Evolutionary conservation across 2,329 filamentous ascomycete species (phyloP).

Genomic region (Phoma sp.): DNA sequence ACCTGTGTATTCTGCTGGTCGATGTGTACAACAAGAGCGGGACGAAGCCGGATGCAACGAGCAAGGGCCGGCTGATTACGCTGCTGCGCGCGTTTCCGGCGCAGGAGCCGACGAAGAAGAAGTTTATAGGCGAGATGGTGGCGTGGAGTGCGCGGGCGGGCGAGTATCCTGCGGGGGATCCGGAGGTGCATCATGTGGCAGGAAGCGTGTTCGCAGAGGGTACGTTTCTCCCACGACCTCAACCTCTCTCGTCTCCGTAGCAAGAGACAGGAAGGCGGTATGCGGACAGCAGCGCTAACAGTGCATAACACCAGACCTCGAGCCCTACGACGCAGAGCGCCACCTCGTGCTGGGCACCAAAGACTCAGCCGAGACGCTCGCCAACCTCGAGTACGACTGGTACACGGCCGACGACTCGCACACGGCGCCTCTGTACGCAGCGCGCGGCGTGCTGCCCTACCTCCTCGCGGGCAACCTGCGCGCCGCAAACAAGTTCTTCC

Average conservation of each 20-base stretch:
- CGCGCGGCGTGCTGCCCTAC: conserved; percentile 87
- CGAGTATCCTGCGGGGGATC: conserved; percentile 88
- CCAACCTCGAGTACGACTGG: conserved; percentile 89
- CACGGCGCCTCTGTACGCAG: conserved; percentile 83
- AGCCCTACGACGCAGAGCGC: conserved; percentile 89
- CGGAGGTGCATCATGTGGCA: conserved; percentile 90
- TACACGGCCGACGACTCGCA: conserved; percentile 88
- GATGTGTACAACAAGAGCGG: conserved; percentile 91
- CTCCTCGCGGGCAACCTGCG: conserved; percentile 88
- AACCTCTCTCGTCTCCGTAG: no score
- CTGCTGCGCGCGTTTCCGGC: conserved; percentile 80
- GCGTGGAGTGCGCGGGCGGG: conserved; percentile 87
- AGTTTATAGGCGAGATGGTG: conserved; percentile 86
- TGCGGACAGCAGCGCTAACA: no score
- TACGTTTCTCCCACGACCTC: conserved; percentile 34
- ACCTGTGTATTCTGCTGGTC: conserved; percentile 83
- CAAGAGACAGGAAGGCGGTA: no score
- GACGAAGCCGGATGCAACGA: conserved; percentile 74
- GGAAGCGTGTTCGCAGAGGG: conserved; percentile 86
- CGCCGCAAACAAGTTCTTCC: conserved; percentile 82
- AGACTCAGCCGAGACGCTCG: conserved; percentile 81
- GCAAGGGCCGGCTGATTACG: conserved; percentile 75
- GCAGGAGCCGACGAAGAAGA: conserved; percentile 89
- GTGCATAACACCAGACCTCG: conserved; percentile 66
- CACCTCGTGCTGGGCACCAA: conserved; percentile 88